Base-by-base conservation (phyloP, 2,329 filamentous ascomycete species). In the Rutstroemia sp. region DNA sequence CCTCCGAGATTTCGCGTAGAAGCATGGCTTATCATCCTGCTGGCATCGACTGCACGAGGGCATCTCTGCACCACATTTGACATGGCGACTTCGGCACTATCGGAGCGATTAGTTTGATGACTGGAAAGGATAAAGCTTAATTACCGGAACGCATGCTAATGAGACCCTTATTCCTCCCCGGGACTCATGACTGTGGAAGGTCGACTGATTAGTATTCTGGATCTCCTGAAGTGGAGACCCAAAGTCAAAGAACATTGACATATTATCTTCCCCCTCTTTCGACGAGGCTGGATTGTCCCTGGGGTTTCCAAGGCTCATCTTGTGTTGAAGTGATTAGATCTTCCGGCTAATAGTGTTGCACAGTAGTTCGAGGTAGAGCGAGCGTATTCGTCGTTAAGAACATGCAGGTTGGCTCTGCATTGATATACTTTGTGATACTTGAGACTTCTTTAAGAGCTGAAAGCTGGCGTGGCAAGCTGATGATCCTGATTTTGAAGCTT, bases 1-100 rank as follows among this genome's bases (percentile, higher is more conserved):
- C 61, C 77, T 70, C 38, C 76, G 70, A 12, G 77, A 79, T 59
- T 73, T 73, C 19, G 74, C 70, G 64, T 78, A 79, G 57, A 70
- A 71, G 56, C 76, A 79, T 27, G 73, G 67, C 57, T 75, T 75
- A 25, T 70, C 71, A 46, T 72, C 71, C 19, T 67, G 63, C 39
- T 65, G 63, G 61, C 76, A 78, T 23, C 75, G 73, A 52, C 64
- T 68, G 57, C 75, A 78, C 17, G 63, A 63, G 27, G 76, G 76
- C 56, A 68, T 69, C 46, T 68, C 71, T 39, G 72, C 75, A 59
- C 77, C 76, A 60, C 75, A 79, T 68, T 75, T 76, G 34, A 76
- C 67, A 65, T 73, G 73, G 30, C 69, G 72, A 56, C 64, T 70
- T 51, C 70, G 72, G 54, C 66, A 68, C 64, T 65, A 17, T 48